Evolutionary conservation across 176 grass and related monocot species (phyloP), one percentile per base, ranked within the genome.

Genomic region (Calamus simplicifolius): DNA sequence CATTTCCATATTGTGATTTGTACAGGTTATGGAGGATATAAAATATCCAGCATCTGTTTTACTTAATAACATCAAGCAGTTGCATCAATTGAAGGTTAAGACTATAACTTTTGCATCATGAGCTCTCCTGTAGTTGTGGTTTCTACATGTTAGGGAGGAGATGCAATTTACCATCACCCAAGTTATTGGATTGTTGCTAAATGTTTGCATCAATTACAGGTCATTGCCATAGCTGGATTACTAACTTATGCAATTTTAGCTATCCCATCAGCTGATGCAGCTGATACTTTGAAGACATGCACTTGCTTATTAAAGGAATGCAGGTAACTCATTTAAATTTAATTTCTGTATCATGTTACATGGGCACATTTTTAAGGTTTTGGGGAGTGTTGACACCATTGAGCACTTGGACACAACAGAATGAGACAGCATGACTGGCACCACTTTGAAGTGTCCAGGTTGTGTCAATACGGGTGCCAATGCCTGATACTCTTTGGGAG

Each of bases 291-390:
- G 30, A 98, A 98, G 87, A 98, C 93, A 53, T 98, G 87, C 52
- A 64, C 87, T 58, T 98, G 93, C 66, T 73, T 98, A n/a, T 77
- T 98, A 14, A 98, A 98, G 73, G 93, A 98, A 66, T 98, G 93
- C 84, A 87, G 87, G 93, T 91, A 76, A 30, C 57, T 30, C n/a
- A 16, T 80, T 21, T 31, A 48, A 16, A 72, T 4, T 66, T 10
- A 17, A 31, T 49, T n/a, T 43, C 23, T 68, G 25, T 18, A 27
- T 31, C 49, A 63, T 29, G 4, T 51, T 52, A 25, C 52, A 7
- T 26, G 1, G 52, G 19, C 27, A 52, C 59, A 18, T 17, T 48
- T 62, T 7, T 18, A 15, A 62, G 13, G 29, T 18, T 62, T 38
- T 38, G 35, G 35, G 35, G 35, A 43, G 8, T 7, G 4, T 35